Evolutionary conservation across 2,329 filamentous ascomycete species (phyloP).

Genomic region (Xylariales sp.): DNA sequence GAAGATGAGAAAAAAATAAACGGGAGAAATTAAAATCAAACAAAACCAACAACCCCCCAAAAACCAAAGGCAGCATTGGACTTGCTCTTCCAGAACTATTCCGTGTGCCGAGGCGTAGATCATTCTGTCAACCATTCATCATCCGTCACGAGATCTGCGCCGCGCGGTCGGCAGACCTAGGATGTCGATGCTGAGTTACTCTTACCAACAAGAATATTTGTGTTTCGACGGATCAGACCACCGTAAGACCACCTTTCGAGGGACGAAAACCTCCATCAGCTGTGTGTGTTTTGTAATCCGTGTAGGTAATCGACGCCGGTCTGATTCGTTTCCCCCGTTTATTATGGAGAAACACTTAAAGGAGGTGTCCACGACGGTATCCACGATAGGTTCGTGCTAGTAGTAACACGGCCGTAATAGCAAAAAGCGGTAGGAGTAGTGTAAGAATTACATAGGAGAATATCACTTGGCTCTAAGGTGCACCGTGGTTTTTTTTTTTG

Average conservation of each 20-base stretch:
- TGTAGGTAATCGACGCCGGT: neutral
- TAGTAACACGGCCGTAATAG: constrained; percentile 18
- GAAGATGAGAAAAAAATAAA: neutral
- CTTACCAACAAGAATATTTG: neutral
- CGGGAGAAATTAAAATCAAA: too few relatives aligned
- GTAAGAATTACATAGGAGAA: constrained; percentile 35
- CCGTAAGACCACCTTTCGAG: neutral
- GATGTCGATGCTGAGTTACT: neutral
- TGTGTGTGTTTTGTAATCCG: too few relatives aligned
- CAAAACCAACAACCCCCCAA: neutral
- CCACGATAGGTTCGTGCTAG: too few relatives aligned
- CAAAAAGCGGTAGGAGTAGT: constrained; percentile 10
- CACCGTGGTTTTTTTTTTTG: neutral
- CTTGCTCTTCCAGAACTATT: constrained; percentile 32
- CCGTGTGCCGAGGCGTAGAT: constrained; percentile 31
- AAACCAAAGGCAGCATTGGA: neutral
- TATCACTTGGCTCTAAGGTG: neutral
- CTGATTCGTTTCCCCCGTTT: constrained; percentile 4
- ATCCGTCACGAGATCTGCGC: constrained; percentile 36
- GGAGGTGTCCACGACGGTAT: neutral
- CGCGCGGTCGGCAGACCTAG: neutral
- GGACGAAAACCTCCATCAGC: neutral
- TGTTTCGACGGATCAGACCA: constrained; percentile 7
- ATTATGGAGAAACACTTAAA: constrained; percentile 9
- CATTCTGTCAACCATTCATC: constrained; percentile 21